Percentiles rank a stretch among this genome's conserved stretches.
These are phyloP conservation scores for Rhododendron ferrugineum DNA, from an alignment of 148 eudicot genomes.

Conservation along the genomic window DNA sequence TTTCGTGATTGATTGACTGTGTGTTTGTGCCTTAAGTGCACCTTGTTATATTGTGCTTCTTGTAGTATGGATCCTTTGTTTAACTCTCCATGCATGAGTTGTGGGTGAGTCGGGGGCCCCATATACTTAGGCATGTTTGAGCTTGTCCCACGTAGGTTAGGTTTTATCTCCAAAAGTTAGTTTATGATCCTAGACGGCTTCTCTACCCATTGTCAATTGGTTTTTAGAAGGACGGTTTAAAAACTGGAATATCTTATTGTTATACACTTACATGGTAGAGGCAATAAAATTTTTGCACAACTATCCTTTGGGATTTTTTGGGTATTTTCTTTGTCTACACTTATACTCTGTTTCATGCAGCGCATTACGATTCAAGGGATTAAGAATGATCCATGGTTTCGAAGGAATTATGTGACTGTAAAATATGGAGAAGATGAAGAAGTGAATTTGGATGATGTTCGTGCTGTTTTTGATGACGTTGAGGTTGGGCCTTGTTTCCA, in stretches of 20 bases:
- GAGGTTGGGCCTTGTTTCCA: constrained; percentile 45
- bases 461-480: constrained; percentile 87
- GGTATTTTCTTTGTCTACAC: not conserved
- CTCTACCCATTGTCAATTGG: not conserved
- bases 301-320: not conserved
- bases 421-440: constrained; percentile 62
- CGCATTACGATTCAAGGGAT: constrained; percentile 80
- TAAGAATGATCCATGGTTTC: constrained; percentile 76
- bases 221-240: not conserved
- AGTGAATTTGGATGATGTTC: constrained; percentile 83
- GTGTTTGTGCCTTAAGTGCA: not conserved
- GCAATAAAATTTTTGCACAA: not conserved
- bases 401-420: constrained; percentile 52
- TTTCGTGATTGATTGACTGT: not conserved
- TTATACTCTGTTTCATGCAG: constrained; percentile 36
- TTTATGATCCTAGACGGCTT: not conserved
- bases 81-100: not conserved
- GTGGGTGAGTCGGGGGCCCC: not conserved
- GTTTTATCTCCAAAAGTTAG: not conserved
- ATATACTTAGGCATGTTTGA: not conserved
- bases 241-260: not conserved
- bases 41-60: not conserved
- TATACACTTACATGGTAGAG: not conserved
- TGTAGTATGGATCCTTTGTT: not conserved
- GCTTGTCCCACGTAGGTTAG: not conserved